Percentiles rank a stretch among this genome's conserved stretches.
phyloP scores from a whole-genome alignment of 179 eudicot species.

The Camellia oleifera region DNA sequence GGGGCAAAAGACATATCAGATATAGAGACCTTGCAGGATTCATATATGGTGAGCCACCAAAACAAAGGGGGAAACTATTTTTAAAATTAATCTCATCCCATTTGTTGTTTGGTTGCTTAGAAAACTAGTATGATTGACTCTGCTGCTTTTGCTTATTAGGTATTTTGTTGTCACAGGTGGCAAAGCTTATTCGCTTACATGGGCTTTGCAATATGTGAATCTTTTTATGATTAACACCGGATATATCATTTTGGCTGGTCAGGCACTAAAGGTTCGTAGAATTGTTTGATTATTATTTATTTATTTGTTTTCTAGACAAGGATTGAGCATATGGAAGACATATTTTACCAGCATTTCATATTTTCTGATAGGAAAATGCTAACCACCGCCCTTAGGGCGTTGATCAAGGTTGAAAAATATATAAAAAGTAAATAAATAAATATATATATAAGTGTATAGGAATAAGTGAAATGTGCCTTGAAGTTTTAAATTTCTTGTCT shows the following conservation, averaged over 20 bases:
- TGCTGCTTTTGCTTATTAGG: too few relatives aligned
- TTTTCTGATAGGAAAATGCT: too few relatives aligned
- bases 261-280: conserved; percentile 65
- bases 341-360: too few relatives aligned
- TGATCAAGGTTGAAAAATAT: too few relatives aligned
- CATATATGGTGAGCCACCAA: conserved; percentile 49
- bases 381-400: too few relatives aligned
- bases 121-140: background rate
- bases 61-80: background rate
- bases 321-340: too few relatives aligned
- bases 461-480: too few relatives aligned
- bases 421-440: too few relatives aligned
- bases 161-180: conserved; percentile 40
- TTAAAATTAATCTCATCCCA: conserved; percentile 2
- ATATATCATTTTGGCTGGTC: conserved; percentile 81
- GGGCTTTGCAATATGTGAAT: conserved; percentile 83
- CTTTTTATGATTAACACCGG: conserved; percentile 91
- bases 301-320: too few relatives aligned
- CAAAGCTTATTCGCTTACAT: conserved; percentile 76
- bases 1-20: conserved; percentile 85
- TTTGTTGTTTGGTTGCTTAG: background rate
- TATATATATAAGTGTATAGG: too few relatives aligned
- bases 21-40: conserved; percentile 94
- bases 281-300: background rate
- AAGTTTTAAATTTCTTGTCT: too few relatives aligned